These are phyloP conservation scores for Camellia lanceoleosa DNA, from an alignment of 148 eudicot genomes.

Conservation along the genomic window DNA sequence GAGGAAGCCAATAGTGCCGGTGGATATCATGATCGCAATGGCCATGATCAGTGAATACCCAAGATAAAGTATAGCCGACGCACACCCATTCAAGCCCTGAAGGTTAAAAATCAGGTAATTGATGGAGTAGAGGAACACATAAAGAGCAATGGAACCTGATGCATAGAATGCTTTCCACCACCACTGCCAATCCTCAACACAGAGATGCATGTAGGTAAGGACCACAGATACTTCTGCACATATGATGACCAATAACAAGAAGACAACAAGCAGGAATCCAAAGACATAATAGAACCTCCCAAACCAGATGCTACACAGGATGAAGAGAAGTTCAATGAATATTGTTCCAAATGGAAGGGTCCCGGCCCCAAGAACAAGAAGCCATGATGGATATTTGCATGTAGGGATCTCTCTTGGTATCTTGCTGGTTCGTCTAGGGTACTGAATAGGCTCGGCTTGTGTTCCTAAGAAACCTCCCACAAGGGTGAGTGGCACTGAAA, in stretches of 20 bases:
- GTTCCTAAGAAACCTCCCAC: constrained; percentile 61
- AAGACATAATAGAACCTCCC: constrained; percentile 64
- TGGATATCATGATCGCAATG: constrained; percentile 54
- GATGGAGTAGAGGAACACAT: constrained; percentile 66
- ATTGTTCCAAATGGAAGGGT: constrained; percentile 70
- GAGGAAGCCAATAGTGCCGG: constrained; percentile 63
- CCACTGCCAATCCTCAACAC: constrained; percentile 74
- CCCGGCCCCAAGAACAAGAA: constrained; percentile 66
- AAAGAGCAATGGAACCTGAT: constrained; percentile 58
- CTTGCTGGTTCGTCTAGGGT: constrained; percentile 55
- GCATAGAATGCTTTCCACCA: constrained; percentile 78
- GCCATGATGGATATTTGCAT: constrained; percentile 59
- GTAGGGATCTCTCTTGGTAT: constrained; percentile 61
- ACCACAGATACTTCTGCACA: constrained; percentile 63
- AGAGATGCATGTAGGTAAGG: constrained; percentile 65
- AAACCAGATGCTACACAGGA: constrained; percentile 58
- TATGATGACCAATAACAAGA: constrained; percentile 42
- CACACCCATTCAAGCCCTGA: constrained; percentile 51
- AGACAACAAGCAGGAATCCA: constrained; percentile 56
- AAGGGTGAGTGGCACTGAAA: constrained; percentile 62
- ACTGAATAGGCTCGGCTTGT: constrained; percentile 40
- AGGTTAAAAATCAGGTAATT: constrained; percentile 59
- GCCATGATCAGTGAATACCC: constrained; percentile 65
- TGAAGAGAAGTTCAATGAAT: constrained; percentile 58
- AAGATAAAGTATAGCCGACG: constrained; percentile 56